Conservation (phyloP, 129 eudicot genomes). For the Arctium lappa region DNA sequence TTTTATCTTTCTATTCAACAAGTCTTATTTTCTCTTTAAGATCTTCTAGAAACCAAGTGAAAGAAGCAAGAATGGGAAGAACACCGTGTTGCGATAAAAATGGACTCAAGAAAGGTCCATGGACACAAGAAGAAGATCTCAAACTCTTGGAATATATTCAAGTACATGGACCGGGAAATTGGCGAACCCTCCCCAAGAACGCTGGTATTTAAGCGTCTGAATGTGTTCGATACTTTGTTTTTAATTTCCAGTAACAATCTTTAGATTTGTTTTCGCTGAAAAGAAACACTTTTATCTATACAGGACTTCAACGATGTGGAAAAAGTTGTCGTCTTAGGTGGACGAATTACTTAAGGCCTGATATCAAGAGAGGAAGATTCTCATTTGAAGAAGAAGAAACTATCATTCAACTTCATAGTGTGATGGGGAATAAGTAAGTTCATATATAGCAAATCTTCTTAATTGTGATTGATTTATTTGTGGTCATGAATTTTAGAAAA, state of each 20-base stretch:
- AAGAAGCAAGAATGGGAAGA: constrained; percentile 53
- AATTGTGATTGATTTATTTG: background rate
- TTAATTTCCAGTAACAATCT: background rate
- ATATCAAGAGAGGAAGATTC: constrained; percentile 83
- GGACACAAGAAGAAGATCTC: constrained; percentile 74
- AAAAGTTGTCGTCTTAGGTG: constrained; percentile 86
- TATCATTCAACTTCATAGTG: constrained; percentile 75
- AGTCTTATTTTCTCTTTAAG: background rate
- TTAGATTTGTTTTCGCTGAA: background rate
- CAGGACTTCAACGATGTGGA: constrained; percentile 81
- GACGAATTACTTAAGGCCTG: constrained; percentile 87
- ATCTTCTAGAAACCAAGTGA: constrained; percentile 15
- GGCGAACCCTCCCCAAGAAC: constrained; percentile 73
- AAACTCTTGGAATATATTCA: constrained; percentile 62
- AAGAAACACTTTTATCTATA: background rate
- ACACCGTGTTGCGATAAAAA: constrained; percentile 74
- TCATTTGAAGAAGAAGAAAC: constrained; percentile 88
- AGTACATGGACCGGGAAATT: constrained; percentile 66
- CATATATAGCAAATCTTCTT: background rate
- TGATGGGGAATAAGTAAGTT: constrained; percentile 77
- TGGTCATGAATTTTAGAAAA: background rate
- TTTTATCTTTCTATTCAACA: constrained; percentile 14
- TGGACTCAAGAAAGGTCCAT: constrained; percentile 85
- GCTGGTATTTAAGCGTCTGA: constrained; percentile 44
- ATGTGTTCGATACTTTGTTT: background rate